Evolutionary conservation across 1,284 basidiomycete genomes (phyloP).

Genomic region (Ceratobasidium sp.): DNA sequence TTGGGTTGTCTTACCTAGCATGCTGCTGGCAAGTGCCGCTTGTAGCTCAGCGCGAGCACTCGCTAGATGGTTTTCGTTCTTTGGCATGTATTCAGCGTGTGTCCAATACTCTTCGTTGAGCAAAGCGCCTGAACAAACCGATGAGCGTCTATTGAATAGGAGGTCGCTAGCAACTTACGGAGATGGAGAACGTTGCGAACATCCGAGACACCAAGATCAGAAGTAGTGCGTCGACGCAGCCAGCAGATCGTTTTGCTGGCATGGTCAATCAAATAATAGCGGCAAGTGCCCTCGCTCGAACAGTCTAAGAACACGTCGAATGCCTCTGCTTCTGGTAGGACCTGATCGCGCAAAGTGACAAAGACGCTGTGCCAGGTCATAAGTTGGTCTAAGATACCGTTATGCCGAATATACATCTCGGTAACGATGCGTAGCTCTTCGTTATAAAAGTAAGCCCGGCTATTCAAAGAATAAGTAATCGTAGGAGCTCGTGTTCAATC

Average conservation of each 20-base stretch:
- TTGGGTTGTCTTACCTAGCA: conserved; percentile 28
- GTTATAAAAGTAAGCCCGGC: conserved; percentile 1
- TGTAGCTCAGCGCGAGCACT: conserved; percentile 36
- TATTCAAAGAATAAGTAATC: neutral
- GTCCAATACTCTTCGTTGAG: conserved; percentile 49
- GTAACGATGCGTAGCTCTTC: neutral
- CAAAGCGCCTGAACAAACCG: conserved; percentile 32
- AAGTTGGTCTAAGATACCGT: neutral
- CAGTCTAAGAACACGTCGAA: conserved; percentile 34
- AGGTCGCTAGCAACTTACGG: neutral
- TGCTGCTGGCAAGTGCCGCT: conserved; percentile 34
- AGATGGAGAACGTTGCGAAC: conserved; percentile 19
- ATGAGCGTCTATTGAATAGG: neutral
- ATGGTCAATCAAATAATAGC: conserved; percentile 34
- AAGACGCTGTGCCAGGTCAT: neutral
- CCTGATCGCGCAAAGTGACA: neutral
- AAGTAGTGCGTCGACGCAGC: conserved; percentile 15
- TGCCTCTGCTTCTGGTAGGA: neutral
- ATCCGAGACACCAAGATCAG: conserved; percentile 25
- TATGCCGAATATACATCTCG: conserved; percentile 10
- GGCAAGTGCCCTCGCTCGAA: conserved; percentile 18
- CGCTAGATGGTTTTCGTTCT: conserved; percentile 32
- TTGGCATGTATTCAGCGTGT: conserved; percentile 47
- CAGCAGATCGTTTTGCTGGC: conserved; percentile 23
- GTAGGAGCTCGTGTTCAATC: neutral